Evolutionary conservation across 1,284 basidiomycete genomes (phyloP).

Genomic region (Fomes fomentarius): DNA sequence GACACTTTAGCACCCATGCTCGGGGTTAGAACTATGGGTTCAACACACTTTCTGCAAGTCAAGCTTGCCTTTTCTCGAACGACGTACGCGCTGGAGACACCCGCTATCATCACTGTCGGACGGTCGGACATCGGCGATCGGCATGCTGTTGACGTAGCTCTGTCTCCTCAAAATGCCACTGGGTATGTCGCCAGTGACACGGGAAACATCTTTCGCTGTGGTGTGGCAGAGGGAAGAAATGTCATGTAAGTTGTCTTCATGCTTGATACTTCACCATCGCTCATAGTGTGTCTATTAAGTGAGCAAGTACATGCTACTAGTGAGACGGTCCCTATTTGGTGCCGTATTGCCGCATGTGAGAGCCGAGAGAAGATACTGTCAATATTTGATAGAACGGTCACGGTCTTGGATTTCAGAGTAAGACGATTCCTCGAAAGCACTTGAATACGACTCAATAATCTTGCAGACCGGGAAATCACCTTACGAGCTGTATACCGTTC

Average conservation of each 20-base stretch:
- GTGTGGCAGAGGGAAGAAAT: constrained; percentile 10
- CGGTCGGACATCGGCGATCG: constrained; percentile 44
- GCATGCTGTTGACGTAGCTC: constrained; percentile 44
- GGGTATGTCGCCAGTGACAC: constrained; percentile 44
- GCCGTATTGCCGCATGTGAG: constrained; percentile 8
- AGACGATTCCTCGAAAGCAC: neutral
- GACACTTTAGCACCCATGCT: constrained; percentile 13
- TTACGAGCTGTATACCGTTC: constrained; percentile 39
- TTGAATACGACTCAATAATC: constrained; percentile 1
- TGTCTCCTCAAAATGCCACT: constrained; percentile 21
- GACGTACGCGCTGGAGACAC: constrained; percentile 4
- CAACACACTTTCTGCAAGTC: constrained; percentile 19
- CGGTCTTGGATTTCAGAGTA: constrained; percentile 54
- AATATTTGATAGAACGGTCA: constrained; percentile 37
- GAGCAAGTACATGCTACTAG: constrained; percentile 9
- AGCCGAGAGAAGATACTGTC: constrained; percentile 28
- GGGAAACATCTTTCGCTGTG: constrained; percentile 48
- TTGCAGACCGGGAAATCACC: constrained; percentile 30
- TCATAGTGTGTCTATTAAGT: constrained; percentile 15
- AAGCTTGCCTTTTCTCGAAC: constrained; percentile 4
- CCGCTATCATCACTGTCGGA: constrained; percentile 34
- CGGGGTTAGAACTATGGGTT: constrained; percentile 26
- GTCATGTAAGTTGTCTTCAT: constrained; percentile 26
- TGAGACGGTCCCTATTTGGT: neutral
- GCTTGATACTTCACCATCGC: too few species aligned